Percentiles rank a stretch among this genome's conserved stretches.
These are phyloP conservation scores for Aspergillus coremiiformis DNA, from an alignment of 495 filamentous ascomycete species.

Conservation along the genomic window DNA sequence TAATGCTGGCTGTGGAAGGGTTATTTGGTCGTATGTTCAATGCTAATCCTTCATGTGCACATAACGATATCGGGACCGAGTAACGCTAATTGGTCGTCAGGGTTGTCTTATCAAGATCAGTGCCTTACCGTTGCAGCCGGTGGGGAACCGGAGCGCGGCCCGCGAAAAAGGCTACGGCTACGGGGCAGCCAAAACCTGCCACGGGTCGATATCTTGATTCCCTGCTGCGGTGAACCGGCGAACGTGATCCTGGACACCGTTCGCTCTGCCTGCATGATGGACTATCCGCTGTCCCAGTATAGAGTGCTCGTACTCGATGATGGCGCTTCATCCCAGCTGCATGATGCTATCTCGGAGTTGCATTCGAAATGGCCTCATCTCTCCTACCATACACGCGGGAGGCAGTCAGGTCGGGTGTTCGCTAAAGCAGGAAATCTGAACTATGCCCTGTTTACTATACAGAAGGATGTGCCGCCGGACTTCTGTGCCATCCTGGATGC, in stretches of 20 bases:
- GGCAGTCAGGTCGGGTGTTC: conserved; percentile 33
- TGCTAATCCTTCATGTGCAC: too few species aligned
- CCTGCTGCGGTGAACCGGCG: conserved; percentile 43
- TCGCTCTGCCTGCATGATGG: conserved; percentile 36
- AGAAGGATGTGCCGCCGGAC: conserved; percentile 34
- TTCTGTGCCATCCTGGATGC: conserved; percentile 34
- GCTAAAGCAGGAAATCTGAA: conserved; percentile 52
- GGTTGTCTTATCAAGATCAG: conserved; percentile 23
- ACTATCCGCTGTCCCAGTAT: conserved; percentile 42
- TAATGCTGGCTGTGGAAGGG: conserved; percentile 23
- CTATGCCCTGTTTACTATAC: conserved; percentile 36
- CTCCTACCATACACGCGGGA: conserved; percentile 39
- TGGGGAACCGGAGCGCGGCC: not conserved
- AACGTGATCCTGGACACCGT: conserved; percentile 48
- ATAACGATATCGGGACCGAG: not conserved
- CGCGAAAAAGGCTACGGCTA: conserved; percentile 22
- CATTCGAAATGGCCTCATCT: conserved; percentile 29
- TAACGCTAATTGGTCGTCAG: conserved; percentile 8
- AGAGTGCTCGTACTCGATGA: conserved; percentile 47
- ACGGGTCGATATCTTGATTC: conserved; percentile 40
- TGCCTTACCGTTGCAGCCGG: conserved; percentile 17
- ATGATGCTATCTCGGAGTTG: conserved; percentile 22
- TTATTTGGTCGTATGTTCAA: conserved; percentile 23
- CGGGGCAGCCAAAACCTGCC: conserved; percentile 21
- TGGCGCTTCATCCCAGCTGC: conserved; percentile 31